Evolutionary conservation across 176 grass and related monocot species (phyloP).

Genomic region (Carex scoparia): DNA sequence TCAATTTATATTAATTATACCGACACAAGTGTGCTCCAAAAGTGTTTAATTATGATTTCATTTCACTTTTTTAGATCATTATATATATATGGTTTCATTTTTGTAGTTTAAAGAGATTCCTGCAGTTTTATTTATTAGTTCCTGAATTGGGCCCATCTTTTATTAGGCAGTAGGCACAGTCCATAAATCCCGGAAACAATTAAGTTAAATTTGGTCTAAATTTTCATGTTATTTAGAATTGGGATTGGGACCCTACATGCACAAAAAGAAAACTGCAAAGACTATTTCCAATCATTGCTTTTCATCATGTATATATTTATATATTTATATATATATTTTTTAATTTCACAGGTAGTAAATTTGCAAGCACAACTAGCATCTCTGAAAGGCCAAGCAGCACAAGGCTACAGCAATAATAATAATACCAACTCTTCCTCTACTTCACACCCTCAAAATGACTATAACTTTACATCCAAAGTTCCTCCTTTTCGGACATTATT

Average conservation of each 20-base stretch:
- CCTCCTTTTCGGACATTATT: constrained; percentile 21
- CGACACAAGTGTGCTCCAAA: background rate
- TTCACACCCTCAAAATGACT: constrained; percentile 33
- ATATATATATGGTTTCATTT: background rate
- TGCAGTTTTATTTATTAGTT: background rate
- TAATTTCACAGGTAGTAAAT: constrained; percentile 47
- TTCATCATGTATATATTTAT: background rate
- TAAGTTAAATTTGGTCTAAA: background rate
- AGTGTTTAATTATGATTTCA: background rate
- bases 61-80: background rate
- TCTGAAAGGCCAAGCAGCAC: constrained; percentile 47
- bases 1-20: background rate
- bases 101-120: background rate
- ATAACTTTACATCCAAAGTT: constrained; percentile 21
- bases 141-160: background rate
- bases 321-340: background rate
- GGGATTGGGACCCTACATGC: constrained; percentile 5
- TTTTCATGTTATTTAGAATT: background rate
- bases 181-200: background rate
- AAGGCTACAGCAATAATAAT: constrained; percentile 32
- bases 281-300: background rate
- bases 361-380: constrained; percentile 77
- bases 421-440: constrained; percentile 20
- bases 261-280: background rate
- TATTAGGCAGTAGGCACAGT: constrained; percentile 2